These are phyloP conservation scores for Xylaria hypoxylon DNA, from an alignment of 2,329 filamentous ascomycete species.

Conservation along the genomic window DNA sequence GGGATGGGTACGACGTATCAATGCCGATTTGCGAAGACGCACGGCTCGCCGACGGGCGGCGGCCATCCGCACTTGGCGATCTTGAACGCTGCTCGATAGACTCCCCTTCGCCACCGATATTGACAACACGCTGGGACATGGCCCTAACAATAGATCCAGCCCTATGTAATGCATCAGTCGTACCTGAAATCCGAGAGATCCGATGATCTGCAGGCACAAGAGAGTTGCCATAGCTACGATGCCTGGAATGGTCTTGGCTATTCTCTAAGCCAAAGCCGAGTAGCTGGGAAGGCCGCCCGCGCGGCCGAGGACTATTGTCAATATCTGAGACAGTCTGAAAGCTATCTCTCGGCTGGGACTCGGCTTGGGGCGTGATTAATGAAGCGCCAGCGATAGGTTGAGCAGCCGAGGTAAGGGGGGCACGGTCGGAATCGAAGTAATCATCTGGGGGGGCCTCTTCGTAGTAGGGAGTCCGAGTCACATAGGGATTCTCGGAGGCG, in stretches of 20 bases:
- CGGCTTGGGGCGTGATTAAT: slow-evolving; percentile 53
- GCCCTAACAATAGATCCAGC: slow-evolving; percentile 81
- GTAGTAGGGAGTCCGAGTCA: slow-evolving; percentile 56
- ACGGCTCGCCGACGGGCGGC: slow-evolving; percentile 59
- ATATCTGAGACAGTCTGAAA: slow-evolving; percentile 68
- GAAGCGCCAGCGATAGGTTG: slow-evolving; percentile 67
- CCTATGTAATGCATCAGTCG: slow-evolving; percentile 72
- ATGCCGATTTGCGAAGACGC: slow-evolving; percentile 57
- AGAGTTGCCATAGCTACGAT: slow-evolving; percentile 68
- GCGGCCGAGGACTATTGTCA: slow-evolving; percentile 62
- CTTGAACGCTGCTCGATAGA: slow-evolving; percentile 78
- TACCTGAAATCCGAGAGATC: slow-evolving; percentile 72
- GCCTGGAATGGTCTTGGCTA: slow-evolving; percentile 62
- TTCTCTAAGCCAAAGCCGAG: slow-evolving; percentile 69
- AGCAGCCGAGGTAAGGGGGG: slow-evolving; percentile 67
- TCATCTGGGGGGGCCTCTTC: slow-evolving; percentile 55
- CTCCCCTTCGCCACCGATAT: slow-evolving; percentile 93
- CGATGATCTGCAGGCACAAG: slow-evolving; percentile 64
- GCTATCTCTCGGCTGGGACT: slow-evolving; percentile 62
- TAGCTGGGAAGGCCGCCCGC: slow-evolving; percentile 62
- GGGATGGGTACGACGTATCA: slow-evolving; percentile 66
- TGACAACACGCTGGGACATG: slow-evolving; percentile 98
- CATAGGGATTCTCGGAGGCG: slow-evolving; percentile 49
- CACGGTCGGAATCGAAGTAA: slow-evolving; percentile 67
- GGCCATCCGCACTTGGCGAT: slow-evolving; percentile 64